Evolutionary conservation across 345 rosid genomes (phyloP), one percentile per base, ranked within the genome.

Genomic region (Aurinia saxatilis): DNA sequence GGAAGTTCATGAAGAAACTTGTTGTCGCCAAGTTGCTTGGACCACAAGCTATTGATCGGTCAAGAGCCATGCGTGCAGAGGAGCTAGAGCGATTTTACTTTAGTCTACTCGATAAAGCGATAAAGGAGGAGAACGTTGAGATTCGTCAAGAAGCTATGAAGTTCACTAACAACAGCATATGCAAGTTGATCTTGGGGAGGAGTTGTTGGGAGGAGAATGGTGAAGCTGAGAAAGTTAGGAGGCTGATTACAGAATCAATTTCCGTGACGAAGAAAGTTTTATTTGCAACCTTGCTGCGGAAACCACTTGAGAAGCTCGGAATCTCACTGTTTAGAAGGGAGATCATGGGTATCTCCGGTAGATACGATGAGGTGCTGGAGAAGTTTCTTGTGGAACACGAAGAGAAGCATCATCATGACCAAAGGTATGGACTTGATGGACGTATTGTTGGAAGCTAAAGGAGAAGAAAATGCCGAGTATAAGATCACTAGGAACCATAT

Each of bases 401-500:
- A 54, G 56, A 61, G 34, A 56, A 50, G 8, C n/a, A 5, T 27
- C 53, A 37, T 17, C 71, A 51, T 5, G 30, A 27, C 6, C 55
- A 10, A n/a, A 6, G 34, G 16, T 3, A 52, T 13, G 31, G 86
- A 85, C 30, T 14, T 85, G 56, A 81, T 85, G 12, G 84, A 83
- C 40, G 70, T 73, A 19, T 66, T 88, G 71, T 60, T 88, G 29
- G 80, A 71, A 5, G 73, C 83, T 40, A 75, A 71, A 13, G 76
- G 75, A 60, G 85, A 88, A 51, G 78, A 80, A 44, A 79, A 66
- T 7, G 76, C 84, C 3, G 88, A 81, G 80, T 74, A 73, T 34
- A 81, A 65, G 48, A 46, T 88, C 70, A 80, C 80, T 49, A 79
- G 83, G 75, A 77, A 76, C 57, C 81, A 88, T 16, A 60, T 80